These are phyloP conservation scores for Umbelopsis sp. DNA, from an alignment of 192 early-diverging fungal genomes.

Conservation along the genomic window DNA sequence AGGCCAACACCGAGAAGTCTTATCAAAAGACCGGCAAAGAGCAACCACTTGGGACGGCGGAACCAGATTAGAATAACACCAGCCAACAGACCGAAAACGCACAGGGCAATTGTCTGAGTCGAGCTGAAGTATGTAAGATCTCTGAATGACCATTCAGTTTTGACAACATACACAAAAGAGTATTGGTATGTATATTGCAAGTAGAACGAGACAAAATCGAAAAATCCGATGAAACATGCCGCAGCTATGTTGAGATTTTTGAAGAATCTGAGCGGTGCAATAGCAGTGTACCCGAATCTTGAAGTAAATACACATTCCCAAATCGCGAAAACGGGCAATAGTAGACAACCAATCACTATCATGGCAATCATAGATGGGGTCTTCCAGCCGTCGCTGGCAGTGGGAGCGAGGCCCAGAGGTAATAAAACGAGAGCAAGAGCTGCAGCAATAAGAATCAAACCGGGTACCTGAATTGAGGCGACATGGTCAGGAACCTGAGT, in stretches of 20 bases:
- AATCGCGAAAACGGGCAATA: constrained; percentile 15
- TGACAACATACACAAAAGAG: constrained; percentile 26
- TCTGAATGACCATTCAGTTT: constrained; percentile 17
- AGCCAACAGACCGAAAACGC: constrained; percentile 21
- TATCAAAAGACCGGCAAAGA: constrained; percentile 27
- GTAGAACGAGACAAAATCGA: constrained; percentile 12
- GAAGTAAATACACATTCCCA: constrained; percentile 25
- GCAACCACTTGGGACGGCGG: constrained; percentile 22
- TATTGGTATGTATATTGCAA: constrained; percentile 26
- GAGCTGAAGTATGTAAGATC: constrained; percentile 17
- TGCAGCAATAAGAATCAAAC: constrained; percentile 24
- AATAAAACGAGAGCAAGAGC: constrained; percentile 25
- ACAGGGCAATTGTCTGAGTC: constrained; percentile 27
- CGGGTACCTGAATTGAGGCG: constrained; percentile 10
- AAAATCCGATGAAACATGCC: constrained; percentile 11
- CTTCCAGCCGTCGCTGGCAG: constrained; percentile 26
- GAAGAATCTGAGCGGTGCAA: constrained; percentile 28
- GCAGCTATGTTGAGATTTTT: constrained; percentile 20
- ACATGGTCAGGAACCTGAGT: neutral
- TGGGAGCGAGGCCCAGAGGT: constrained; percentile 27
- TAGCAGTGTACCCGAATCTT: neutral
- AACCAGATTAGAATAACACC: constrained; percentile 30
- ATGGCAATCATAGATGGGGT: constrained; percentile 22
- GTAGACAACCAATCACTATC: constrained; percentile 20
- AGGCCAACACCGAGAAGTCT: constrained; percentile 33